Conservation (phyloP, 768 basidiomycete genomes). For the Paxillus rubicundulus region DNA sequence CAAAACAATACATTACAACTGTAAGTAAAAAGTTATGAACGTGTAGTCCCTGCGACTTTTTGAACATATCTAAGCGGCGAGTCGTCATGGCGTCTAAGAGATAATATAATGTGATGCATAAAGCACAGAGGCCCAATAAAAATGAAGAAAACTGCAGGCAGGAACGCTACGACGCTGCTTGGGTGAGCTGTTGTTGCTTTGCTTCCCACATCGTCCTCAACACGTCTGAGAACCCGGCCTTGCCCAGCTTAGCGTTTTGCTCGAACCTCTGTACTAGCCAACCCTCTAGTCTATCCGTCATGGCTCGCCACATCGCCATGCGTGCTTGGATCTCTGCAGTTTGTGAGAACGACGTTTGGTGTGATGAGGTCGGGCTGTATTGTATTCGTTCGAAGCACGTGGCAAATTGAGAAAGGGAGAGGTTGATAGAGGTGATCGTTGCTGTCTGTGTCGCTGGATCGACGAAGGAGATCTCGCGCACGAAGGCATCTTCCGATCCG, state of each 20-base stretch:
- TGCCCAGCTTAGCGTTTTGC: slow-evolving; percentile 88
- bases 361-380: slow-evolving; percentile 67
- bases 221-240: slow-evolving; percentile 88
- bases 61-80: slow-evolving; percentile 20
- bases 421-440: slow-evolving; percentile 88
- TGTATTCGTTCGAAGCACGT: slow-evolving; percentile 89
- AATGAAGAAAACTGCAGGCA: slow-evolving; percentile 6
- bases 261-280: slow-evolving; percentile 89
- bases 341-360: slow-evolving; percentile 74
- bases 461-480: slow-evolving; percentile 91
- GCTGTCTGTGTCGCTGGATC: slow-evolving; percentile 80
- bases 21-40: slow-evolving; percentile 29
- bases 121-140: slow-evolving; percentile 6
- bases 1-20: slow-evolving; percentile 16
- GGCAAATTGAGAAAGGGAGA: slow-evolving; percentile 92
- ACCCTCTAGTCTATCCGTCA: slow-evolving; percentile 79
- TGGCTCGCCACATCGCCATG: slow-evolving; percentile 74
- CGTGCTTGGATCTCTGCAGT: slow-evolving; percentile 91
- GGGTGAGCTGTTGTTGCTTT: slow-evolving; percentile 48
- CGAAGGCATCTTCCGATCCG: slow-evolving; percentile 91
- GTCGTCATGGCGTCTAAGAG: slow-evolving; percentile 20
- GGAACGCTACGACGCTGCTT: slow-evolving; percentile 25
- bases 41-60: slow-evolving; percentile 25
- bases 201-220: slow-evolving; percentile 75
- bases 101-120: slow-evolving; percentile 5